A percentile compares a stretch with the other conserved stretches of the same genome.
Evolutionary conservation across 805 yeast genomes (phyloP).

Genomic region (Metschnikowia vanudenii): DNA sequence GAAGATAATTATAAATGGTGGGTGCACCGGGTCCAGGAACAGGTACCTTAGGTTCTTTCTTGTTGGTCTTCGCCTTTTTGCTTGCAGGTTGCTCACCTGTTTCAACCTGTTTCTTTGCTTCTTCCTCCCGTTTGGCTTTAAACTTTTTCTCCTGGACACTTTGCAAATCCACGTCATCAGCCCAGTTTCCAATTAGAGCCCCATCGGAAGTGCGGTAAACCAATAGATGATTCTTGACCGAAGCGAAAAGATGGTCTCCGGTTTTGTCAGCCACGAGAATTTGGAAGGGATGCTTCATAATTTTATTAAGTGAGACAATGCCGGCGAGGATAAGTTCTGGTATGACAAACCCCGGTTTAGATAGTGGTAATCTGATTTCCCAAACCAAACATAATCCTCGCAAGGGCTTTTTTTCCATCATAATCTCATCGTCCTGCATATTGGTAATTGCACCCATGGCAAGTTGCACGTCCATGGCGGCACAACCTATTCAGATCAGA

Average conservation of each 20-base stretch:
- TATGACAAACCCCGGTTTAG: background rate
- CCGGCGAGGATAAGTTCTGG: background rate
- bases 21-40: slow-evolving; percentile 59
- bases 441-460: background rate
- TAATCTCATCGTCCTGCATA: slow-evolving; percentile 15
- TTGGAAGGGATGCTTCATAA: slow-evolving; percentile 73
- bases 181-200: slow-evolving; percentile 56
- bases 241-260: slow-evolving; percentile 51
- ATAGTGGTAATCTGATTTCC: no score
- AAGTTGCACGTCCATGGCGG: no score
- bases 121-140: slow-evolving; percentile 24
- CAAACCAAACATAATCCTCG: background rate
- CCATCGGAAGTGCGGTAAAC: slow-evolving; percentile 46
- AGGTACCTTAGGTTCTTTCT: slow-evolving; percentile 19
- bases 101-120: slow-evolving; percentile 16
- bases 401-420: slow-evolving; percentile 6
- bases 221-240: slow-evolving; percentile 58
- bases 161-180: slow-evolving; percentile 55
- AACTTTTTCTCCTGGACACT: slow-evolving; percentile 46
- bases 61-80: slow-evolving; percentile 14
- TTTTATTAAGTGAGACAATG: background rate
- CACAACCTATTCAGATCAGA: no score
- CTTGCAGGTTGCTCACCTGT: slow-evolving; percentile 7
- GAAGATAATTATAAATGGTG: slow-evolving; percentile 62
- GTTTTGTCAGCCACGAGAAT: slow-evolving; percentile 44